phyloP scores from a whole-genome alignment of 1,284 basidiomycete genomes.

The Lignosus rhinocerotis region DNA sequence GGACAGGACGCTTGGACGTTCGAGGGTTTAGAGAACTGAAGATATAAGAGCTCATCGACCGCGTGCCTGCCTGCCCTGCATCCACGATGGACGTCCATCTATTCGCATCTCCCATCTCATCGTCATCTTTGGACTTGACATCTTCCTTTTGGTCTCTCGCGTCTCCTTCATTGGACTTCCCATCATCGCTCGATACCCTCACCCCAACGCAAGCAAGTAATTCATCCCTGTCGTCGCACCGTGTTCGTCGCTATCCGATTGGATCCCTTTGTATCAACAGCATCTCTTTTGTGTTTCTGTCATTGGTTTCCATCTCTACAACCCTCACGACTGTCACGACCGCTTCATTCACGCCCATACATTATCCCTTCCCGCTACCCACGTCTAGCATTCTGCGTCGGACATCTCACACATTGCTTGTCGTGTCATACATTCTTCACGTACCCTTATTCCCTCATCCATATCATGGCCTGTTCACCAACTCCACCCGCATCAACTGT shows the following conservation, averaged over 20 bases:
- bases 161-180: neutral
- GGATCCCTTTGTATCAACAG: slow-evolving; percentile 17
- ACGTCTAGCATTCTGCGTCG: neutral
- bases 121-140: slow-evolving; percentile 13
- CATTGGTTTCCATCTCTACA: neutral
- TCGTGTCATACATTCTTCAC: neutral
- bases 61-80: slow-evolving; percentile 9
- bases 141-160: slow-evolving; percentile 4
- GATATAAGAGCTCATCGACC: slow-evolving; percentile 47
- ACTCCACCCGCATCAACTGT: slow-evolving; percentile 1
- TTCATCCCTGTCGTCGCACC: slow-evolving; percentile 9
- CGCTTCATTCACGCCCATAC: neutral
- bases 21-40: slow-evolving; percentile 79
- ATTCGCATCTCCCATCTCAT: slow-evolving; percentile 10
- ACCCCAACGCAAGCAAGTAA: slow-evolving; percentile 2
- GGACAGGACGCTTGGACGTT: slow-evolving; percentile 74
- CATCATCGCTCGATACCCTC: slow-evolving; percentile 9
- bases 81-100: slow-evolving; percentile 10
- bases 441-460: slow-evolving; percentile 15
- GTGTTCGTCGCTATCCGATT: slow-evolving; percentile 6
- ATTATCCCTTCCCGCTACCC: neutral
- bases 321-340: slow-evolving; percentile 5
- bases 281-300: slow-evolving; percentile 15
- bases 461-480: slow-evolving; percentile 3
- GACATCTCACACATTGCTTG: neutral